phyloP scores from a whole-genome alignment of 371 early-diverging fungal species.

The Coemansia sp. region DNA sequence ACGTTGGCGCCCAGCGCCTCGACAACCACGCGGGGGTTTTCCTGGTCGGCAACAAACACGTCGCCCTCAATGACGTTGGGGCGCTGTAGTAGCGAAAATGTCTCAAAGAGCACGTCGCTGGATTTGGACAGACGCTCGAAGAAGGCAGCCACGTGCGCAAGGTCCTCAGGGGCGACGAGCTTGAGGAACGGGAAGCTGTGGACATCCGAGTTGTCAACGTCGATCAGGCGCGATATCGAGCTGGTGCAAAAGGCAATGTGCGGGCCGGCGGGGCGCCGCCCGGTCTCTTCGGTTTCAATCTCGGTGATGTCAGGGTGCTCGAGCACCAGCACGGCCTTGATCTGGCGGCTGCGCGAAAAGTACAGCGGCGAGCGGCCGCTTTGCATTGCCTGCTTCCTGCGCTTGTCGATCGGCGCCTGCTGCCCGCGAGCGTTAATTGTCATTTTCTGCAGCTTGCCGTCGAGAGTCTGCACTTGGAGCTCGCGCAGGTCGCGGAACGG shows the following conservation, averaged over 20 bases:
- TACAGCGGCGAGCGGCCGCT: conserved; percentile 25
- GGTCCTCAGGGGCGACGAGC: conserved; percentile 44
- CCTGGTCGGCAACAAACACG: conserved; percentile 18
- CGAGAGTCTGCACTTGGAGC: conserved; percentile 44
- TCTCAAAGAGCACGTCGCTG: conserved; percentile 40
- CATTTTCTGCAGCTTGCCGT: conserved; percentile 33
- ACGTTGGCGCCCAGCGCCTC: conserved; percentile 43
- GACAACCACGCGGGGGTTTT: conserved; percentile 30
- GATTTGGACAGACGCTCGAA: conserved; percentile 34
- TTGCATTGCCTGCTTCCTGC: neutral
- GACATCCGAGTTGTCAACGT: conserved; percentile 37
- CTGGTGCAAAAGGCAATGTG: conserved; percentile 37
- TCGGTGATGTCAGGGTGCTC: conserved; percentile 21
- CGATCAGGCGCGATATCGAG: conserved; percentile 34
- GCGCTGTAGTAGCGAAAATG: conserved; percentile 36
- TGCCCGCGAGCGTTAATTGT: conserved; percentile 15
- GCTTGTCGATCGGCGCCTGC: neutral
- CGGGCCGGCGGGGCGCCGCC: conserved; percentile 29
- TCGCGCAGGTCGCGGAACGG: conserved; percentile 28
- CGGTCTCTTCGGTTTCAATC: conserved; percentile 8
- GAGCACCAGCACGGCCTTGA: conserved; percentile 43
- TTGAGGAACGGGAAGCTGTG: conserved; percentile 37
- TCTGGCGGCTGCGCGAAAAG: conserved; percentile 29
- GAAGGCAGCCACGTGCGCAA: conserved; percentile 23
- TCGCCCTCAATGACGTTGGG: conserved; percentile 46